Evolutionary conservation across 257 asterid genomes (phyloP), one percentile per base, ranked within the genome.

Genomic region (Rehmannia glutinosa): DNA sequence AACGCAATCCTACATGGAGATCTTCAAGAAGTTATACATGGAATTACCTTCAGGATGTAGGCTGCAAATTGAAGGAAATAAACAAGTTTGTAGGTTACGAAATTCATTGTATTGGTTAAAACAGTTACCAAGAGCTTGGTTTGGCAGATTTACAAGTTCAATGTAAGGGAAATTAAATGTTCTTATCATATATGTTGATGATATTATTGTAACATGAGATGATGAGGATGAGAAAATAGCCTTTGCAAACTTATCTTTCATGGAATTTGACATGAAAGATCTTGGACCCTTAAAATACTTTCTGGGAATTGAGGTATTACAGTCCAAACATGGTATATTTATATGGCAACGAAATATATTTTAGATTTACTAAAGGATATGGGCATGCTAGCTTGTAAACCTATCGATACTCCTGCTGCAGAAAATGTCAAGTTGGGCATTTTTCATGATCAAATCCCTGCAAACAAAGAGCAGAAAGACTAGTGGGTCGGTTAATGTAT

Each of bases 51-150:
- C 61, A 1, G 49, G 49, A 11, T 5, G 7, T 32, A 32, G 38
- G 8, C 1, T 15, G 0, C 9, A 11, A 12, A 1, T 4, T 42
- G 19, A 42, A 12, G 49, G 49, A 12, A 42, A n/a, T n/a, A n/a
- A n/a, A n/a, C n/a, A 38, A 2, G 59, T 4, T 10, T 23, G 38
- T 10, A 53, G 24, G 20, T 13, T 53, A 23, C 35, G 20, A n/a
- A 5, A n/a, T 15, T 8, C 19, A 15, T 43, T 61, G 9, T 61
- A 61, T n/a, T 35, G 53, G 2, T 16, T 61, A 4, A 61, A 61
- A 7, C 35, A 36, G 8, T 61, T 52, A 2, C 67, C 51, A 5
- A 59, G 62, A 1, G 62, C 71, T 0, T 66, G 71, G 71, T 66
- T 50, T 51, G 71, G 62, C 3, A 19, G 50, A 2, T 51, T 65